phyloP scores from a whole-genome alignment of 805 yeast genomes.

The Ogataea paraovalis region DNA sequence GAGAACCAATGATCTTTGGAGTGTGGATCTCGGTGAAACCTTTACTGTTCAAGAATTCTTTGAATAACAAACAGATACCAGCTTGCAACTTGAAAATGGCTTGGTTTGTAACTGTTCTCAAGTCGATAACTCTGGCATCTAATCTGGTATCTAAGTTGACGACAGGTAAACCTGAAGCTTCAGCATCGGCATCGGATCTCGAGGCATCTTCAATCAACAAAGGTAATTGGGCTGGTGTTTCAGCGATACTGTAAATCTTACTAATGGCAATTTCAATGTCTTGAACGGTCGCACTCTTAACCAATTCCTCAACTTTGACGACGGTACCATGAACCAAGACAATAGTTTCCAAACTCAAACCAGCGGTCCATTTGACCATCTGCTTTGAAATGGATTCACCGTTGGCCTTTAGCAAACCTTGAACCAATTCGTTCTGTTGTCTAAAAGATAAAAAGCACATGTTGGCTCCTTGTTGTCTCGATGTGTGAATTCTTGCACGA shows the following conservation, averaged over 20 bases:
- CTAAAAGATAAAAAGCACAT: constrained; percentile 87
- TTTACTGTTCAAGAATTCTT: constrained; percentile 70
- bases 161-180: constrained; percentile 83
- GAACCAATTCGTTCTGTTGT: constrained; percentile 81
- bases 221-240: constrained; percentile 90
- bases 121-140: constrained; percentile 91
- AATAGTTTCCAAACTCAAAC: constrained; percentile 82
- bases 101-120: constrained; percentile 96
- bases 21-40: constrained; percentile 91
- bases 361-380: constrained; percentile 94
- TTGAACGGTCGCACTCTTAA: constrained; percentile 88
- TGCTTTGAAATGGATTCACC: constrained; percentile 76
- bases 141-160: constrained; percentile 95
- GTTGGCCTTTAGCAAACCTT: constrained; percentile 77
- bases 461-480: constrained; percentile 95
- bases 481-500: constrained; percentile 91
- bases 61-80: constrained; percentile 82
- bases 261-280: constrained; percentile 79
- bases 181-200: constrained; percentile 92
- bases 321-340: constrained; percentile 87
- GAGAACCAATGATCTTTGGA: constrained; percentile 91
- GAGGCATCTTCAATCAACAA: constrained; percentile 94
- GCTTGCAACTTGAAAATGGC: constrained; percentile 93
- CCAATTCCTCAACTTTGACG: constrained; percentile 76
- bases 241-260: constrained; percentile 72